These are phyloP conservation scores for Cryptosporidium parvum DNA, from an alignment of 169 alveolate species.

Conservation along the genomic window DNA sequence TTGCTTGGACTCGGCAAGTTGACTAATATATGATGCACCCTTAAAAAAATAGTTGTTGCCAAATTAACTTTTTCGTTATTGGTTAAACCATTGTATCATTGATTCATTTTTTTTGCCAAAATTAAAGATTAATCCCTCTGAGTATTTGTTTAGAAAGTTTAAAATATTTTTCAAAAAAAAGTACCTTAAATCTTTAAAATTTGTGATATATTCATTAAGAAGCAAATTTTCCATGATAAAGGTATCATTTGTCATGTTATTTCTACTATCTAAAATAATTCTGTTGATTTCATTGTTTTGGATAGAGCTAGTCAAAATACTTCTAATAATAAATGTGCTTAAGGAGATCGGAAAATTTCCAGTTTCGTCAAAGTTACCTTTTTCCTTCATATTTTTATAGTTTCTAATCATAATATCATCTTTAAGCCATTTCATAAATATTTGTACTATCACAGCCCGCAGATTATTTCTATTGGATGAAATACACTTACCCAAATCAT, in stretches of 20 bases:
- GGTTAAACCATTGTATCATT: no score
- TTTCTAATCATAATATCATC: constrained; percentile 44
- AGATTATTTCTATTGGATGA: constrained; percentile 41
- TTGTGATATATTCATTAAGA: constrained; percentile 23
- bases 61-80: neutral
- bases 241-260: constrained; percentile 8
- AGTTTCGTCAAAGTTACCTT: constrained; percentile 8
- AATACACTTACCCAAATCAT: neutral
- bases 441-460: neutral
- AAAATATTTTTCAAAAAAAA: constrained; percentile 17
- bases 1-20: constrained; percentile 32
- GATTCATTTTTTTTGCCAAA: neutral
- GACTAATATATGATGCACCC: constrained; percentile 20
- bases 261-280: constrained; percentile 9
- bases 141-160: constrained; percentile 11
- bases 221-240: constrained; percentile 54
- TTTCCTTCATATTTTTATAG: constrained; percentile 26
- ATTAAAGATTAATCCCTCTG: neutral
- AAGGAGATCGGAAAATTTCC: constrained; percentile 34
- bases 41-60: constrained; percentile 6
- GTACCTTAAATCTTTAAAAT: constrained; percentile 43
- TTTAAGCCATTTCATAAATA: constrained; percentile 60
- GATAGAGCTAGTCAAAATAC: constrained; percentile 56
- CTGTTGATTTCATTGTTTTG: constrained; percentile 7
- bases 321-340: constrained; percentile 47